These are phyloP conservation scores for Selaginella moellendorffii DNA, from an alignment of 75 land plant genomes.

Conservation along the genomic window DNA sequence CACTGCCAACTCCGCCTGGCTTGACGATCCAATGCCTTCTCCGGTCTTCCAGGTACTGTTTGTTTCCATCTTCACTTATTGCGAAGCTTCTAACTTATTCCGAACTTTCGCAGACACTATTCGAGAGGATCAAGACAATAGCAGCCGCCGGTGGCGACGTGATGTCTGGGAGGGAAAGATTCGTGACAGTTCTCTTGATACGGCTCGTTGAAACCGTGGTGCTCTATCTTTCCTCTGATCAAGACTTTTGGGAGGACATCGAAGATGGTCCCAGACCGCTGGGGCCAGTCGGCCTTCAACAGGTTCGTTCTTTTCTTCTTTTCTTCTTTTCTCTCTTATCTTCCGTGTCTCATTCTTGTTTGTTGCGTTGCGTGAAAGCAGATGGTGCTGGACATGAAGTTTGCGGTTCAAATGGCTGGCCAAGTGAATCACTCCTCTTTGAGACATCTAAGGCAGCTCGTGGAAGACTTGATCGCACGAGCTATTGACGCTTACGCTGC, in stretches of 20 bases:
- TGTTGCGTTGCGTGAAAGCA: not conserved
- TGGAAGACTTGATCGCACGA: constrained; percentile 54
- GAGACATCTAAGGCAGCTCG: constrained; percentile 71
- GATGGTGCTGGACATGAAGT: constrained; percentile 81
- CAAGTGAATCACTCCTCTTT: constrained; percentile 67
- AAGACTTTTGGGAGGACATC: constrained; percentile 88
- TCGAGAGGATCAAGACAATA: constrained; percentile 49
- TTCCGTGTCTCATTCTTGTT: not conserved
- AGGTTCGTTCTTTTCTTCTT: constrained; percentile 32
- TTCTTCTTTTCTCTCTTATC: not conserved
- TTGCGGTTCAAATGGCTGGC: constrained; percentile 47
- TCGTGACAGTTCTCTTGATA: constrained; percentile 65
- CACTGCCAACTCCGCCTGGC: constrained; percentile 43
- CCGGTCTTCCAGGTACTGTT: constrained; percentile 65
- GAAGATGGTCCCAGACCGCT: constrained; percentile 56
- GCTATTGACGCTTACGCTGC: constrained; percentile 70
- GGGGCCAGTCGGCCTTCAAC: constrained; percentile 79
- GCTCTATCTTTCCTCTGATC: constrained; percentile 73
- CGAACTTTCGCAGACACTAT: constrained; percentile 63
- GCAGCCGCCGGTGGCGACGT: constrained; percentile 60
- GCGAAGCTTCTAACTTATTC: too few species aligned
- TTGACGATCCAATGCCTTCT: constrained; percentile 54
- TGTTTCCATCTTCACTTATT: not conserved
- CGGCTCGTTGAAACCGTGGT: constrained; percentile 81
- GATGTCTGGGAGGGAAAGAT: constrained; percentile 83